Base-by-base conservation (phyloP, 768 basidiomycete species). In the Daedaleopsis nitida region DNA sequence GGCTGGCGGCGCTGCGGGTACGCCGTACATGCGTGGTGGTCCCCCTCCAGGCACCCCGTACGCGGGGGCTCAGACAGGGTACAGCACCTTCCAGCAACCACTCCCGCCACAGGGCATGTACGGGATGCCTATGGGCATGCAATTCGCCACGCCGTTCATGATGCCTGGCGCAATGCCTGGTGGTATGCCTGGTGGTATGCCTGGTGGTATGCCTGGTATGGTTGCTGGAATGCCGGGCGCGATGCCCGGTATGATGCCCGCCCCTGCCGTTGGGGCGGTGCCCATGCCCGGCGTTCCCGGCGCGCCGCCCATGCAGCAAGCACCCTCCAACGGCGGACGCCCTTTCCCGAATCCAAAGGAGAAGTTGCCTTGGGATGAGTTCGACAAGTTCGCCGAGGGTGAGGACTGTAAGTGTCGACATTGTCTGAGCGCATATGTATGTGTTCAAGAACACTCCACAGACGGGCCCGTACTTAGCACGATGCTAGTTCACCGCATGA, bases 381-480 rank as follows among this genome's bases (percentile, higher is more conserved):
- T 71, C 65, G 73, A 62, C 65, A 71, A 65, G 21, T 82, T 80
- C 62, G 60, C 74, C 0, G 78, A 78, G 54, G 81, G 81, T 24
- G 70, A 73, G 0, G 73, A 77, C 55, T 81, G 81, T 82, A 70
- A 34, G 81, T 72, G 35, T 23, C 42, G 24, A 37, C 43, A 7
- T 9, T 13, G 6, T 6, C 8, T 47, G 16, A 23, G 11, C n/a
- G 21, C 37, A 23, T 27, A 38, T 65, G 55, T 21, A 57, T 63
- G 52, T 60, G 39, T 58, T 65, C 42, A 50, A 16, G 43, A 34
- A 17, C n/a, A 9, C 13, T 21, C 21, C 27, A 23, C 71, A 87
- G 86, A 92, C 68, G 86, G 88, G 0, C 89, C 91, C 2, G 89
- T 91, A 11, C 77, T 92, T 3, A 81, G 83, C 12, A 84, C 89